phyloP scores from a whole-genome alignment of 2,329 filamentous ascomycete genomes.

The Fonsecaea multimorphosa region DNA sequence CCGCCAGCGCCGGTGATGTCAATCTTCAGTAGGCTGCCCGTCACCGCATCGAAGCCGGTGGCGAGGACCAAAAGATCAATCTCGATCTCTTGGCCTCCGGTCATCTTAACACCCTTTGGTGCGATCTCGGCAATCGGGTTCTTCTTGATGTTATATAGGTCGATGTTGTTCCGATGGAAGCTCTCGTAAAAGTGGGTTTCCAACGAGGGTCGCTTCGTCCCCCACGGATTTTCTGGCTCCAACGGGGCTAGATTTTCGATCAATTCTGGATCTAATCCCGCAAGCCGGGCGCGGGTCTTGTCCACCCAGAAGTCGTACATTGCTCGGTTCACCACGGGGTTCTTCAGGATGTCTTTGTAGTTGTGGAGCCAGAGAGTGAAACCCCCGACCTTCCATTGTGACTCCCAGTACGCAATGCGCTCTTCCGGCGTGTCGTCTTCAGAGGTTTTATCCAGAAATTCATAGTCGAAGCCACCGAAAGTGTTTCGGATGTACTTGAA shows the following conservation, averaged over 20 bases:
- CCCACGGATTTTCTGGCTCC: constrained; percentile 61
- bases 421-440: constrained; percentile 14
- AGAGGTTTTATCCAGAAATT: constrained; percentile 56
- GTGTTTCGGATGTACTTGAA: background rate
- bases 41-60: constrained; percentile 52
- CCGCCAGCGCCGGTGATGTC: constrained; percentile 51
- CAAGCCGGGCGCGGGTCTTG: constrained; percentile 58
- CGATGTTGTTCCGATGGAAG: constrained; percentile 54
- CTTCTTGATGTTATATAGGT: constrained; percentile 52
- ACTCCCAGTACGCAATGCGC: constrained; percentile 55
- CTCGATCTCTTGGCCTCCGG: constrained; percentile 38
- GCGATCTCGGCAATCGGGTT: constrained; percentile 51
- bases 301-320: constrained; percentile 62
- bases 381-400: constrained; percentile 58
- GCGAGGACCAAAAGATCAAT: constrained; percentile 51
- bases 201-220: constrained; percentile 56
- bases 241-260: constrained; percentile 59
- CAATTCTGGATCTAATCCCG: constrained; percentile 58
- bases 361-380: constrained; percentile 58
- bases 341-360: constrained; percentile 59
- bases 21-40: constrained; percentile 46
- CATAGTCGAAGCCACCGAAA: constrained; percentile 52
- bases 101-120: constrained; percentile 48
- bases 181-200: constrained; percentile 60
- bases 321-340: constrained; percentile 56